These are phyloP conservation scores for Fusarium sp. DNA, from an alignment of 2,329 filamentous ascomycete species.

Conservation along the genomic window DNA sequence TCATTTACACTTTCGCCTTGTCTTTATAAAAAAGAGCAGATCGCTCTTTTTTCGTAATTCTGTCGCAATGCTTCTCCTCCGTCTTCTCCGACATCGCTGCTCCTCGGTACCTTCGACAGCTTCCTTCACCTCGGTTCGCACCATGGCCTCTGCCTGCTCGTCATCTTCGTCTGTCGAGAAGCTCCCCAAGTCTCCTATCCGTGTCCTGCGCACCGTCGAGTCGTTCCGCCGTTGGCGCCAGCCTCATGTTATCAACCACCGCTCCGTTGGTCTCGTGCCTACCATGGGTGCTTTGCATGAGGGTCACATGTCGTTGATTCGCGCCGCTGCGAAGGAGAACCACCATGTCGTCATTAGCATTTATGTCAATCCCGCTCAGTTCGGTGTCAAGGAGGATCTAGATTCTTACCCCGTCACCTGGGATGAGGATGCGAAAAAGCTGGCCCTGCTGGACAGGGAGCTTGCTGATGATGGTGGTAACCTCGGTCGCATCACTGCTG, in stretches of 20 bases:
- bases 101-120: conserved; percentile 5
- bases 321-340: conserved; percentile 84
- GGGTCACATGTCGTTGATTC: conserved; percentile 88
- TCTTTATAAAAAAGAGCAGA: neutral
- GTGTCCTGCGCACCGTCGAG: conserved; percentile 80
- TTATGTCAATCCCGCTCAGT: conserved; percentile 97
- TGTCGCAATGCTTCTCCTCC: conserved; percentile 29
- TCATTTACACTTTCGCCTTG: neutral
- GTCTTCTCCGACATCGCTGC: conserved; percentile 33
- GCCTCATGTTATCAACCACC: conserved; percentile 72
- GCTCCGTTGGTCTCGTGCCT: conserved; percentile 87
- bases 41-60: neutral
- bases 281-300: conserved; percentile 98
- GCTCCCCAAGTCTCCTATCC: conserved; percentile 70
- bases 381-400: conserved; percentile 89
- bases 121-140: conserved; percentile 29
- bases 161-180: conserved; percentile 52
- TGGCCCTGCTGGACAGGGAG: conserved; percentile 77
- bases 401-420: conserved; percentile 91
- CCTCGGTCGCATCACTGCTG: conserved; percentile 78
- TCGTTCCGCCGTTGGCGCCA: conserved; percentile 77
- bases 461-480: conserved; percentile 71
- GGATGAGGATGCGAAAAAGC: conserved; percentile 76
- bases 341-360: conserved; percentile 90
- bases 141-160: conserved; percentile 36